phyloP scores from a whole-genome alignment of 345 rosid genomes.

The Salix suchowensis region DNA sequence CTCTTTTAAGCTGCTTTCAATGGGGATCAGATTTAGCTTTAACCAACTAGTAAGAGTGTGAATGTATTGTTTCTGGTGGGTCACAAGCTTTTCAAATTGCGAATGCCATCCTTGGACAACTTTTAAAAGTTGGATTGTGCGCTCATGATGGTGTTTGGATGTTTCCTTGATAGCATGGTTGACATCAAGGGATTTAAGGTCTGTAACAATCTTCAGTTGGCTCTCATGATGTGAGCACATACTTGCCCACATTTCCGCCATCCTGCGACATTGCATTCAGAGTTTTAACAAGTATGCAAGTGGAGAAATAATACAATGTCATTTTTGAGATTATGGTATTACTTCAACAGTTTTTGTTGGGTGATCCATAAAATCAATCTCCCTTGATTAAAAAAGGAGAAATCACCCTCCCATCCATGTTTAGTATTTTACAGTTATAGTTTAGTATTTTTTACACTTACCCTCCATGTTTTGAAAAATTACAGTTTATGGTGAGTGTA shows the following conservation, averaged over 20 bases:
- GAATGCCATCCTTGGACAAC: conserved; percentile 67
- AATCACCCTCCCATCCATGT: no score
- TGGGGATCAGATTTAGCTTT: conserved; percentile 31
- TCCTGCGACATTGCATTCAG: conserved; percentile 37
- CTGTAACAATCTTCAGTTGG: conserved; percentile 59
- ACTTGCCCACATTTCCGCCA: conserved; percentile 85
- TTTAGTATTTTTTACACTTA: no score
- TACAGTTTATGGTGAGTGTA: no score
- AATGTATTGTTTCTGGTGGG: conserved; percentile 73
- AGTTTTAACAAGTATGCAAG: neutral
- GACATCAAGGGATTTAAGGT: conserved; percentile 61
- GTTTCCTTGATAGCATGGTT: conserved; percentile 62
- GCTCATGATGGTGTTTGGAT: conserved; percentile 65
- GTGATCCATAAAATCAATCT: neutral
- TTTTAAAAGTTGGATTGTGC: conserved; percentile 56
- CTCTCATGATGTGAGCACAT: conserved; percentile 64
- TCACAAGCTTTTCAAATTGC: conserved; percentile 65
- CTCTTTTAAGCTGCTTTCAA: conserved; percentile 35
- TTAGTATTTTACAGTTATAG: no score
- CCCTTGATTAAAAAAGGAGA: neutral
- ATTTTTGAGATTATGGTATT: neutral
- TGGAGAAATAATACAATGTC: neutral
- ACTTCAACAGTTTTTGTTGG: neutral
- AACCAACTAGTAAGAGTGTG: conserved; percentile 37
- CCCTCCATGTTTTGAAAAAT: no score